A percentile compares a stretch with the other conserved stretches of the same genome.
These are phyloP conservation scores for Aureoboletus auriporus DNA, from an alignment of 768 basidiomycete species.

Conservation along the genomic window DNA sequence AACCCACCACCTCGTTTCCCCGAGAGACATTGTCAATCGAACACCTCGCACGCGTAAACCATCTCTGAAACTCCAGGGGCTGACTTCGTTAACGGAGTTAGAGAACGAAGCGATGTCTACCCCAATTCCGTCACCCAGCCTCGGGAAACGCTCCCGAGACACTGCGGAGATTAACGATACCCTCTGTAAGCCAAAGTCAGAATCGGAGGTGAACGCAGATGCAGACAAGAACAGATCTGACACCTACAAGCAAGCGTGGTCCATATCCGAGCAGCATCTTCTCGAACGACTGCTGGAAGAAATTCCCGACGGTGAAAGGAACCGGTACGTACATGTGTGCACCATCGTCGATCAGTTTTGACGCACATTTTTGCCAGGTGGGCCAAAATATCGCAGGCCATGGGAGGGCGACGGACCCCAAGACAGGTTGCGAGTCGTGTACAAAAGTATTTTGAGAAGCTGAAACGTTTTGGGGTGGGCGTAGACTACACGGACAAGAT, in stretches of 20 bases:
- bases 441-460: conserved; percentile 84
- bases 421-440: conserved; percentile 86
- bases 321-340: conserved; percentile 45
- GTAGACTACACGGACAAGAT: conserved; percentile 28
- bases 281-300: conserved; percentile 71
- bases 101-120: conserved; percentile 7
- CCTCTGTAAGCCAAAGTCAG: conserved; percentile 13
- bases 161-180: conserved; percentile 14
- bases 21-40: conserved; percentile 7
- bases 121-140: conserved; percentile 14
- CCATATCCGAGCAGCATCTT: conserved; percentile 68
- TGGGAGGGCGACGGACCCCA: conserved; percentile 73
- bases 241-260: conserved; percentile 85
- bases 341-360: conserved; percentile 1
- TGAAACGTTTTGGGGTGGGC: conserved; percentile 68
- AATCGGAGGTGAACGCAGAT: conserved; percentile 20
- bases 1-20: conserved; percentile 4
- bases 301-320: conserved; percentile 73
- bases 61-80: conserved; percentile 25
- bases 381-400: conserved; percentile 78
- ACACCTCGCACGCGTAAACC: conserved; percentile 28
- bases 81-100: conserved; percentile 7
- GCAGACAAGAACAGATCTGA: conserved; percentile 35
- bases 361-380: conserved; percentile 43
- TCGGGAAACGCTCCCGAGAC: conserved; percentile 28